Conservation (phyloP, 169 alveolate species). For the Plasmodium reichenowi region DNA sequence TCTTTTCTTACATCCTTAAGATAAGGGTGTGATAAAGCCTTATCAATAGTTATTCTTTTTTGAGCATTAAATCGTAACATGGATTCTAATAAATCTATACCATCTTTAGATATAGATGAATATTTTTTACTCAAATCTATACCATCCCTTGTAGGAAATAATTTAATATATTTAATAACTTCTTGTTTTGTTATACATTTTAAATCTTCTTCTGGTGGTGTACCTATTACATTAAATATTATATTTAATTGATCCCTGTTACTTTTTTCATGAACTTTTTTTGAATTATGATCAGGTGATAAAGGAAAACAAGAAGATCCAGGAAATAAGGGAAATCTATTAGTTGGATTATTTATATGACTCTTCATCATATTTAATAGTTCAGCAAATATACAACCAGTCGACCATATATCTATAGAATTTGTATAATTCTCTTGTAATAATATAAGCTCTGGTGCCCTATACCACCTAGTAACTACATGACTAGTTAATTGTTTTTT, state of each 20-base stretch:
- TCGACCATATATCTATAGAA: constrained; percentile 99
- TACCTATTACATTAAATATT: constrained; percentile 97
- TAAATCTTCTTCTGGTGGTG: constrained; percentile 96
- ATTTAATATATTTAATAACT: constrained; percentile 88
- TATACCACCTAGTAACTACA: constrained; percentile 98
- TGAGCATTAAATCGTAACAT: constrained; percentile 95
- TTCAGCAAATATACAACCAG: constrained; percentile 98
- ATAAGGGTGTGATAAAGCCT: constrained; percentile 94
- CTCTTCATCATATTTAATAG: constrained; percentile 94
- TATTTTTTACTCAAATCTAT: constrained; percentile 86
- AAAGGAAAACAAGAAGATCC: constrained; percentile 97
- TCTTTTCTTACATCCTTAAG: constrained; percentile 90
- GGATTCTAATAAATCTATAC: constrained; percentile 91
- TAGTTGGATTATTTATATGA: constrained; percentile 94
- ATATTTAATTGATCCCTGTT: constrained; percentile 95
- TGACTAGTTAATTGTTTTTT: constrained; percentile 98
- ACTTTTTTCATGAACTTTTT: constrained; percentile 83
- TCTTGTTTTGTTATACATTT: constrained; percentile 91
- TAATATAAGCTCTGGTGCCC: constrained; percentile 99
- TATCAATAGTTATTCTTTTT: constrained; percentile 93
- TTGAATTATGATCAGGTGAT: constrained; percentile 93
- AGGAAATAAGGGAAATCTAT: constrained; percentile 97
- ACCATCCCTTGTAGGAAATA: constrained; percentile 86
- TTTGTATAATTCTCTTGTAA: constrained; percentile 97
- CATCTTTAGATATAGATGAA: constrained; percentile 91